phyloP scores from a whole-genome alignment of 306 rosid species.

The Fagus crenata region DNA sequence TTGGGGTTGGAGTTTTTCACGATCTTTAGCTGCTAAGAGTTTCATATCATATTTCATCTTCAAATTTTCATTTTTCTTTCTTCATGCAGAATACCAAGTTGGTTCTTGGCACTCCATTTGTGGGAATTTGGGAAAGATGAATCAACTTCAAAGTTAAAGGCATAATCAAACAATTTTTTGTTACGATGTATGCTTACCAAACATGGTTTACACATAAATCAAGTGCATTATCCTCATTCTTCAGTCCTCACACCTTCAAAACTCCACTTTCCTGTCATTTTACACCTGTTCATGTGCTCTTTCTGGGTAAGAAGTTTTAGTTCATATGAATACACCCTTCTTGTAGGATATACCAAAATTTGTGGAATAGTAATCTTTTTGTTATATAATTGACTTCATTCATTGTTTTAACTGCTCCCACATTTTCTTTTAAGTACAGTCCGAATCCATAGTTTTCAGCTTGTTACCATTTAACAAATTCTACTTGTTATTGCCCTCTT shows the following conservation, averaged over 20 bases:
- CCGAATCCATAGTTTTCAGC: background rate
- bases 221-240: background rate
- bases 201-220: background rate
- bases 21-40: background rate
- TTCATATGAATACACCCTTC: background rate
- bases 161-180: background rate
- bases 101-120: background rate
- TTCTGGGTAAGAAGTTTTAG: background rate
- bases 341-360: background rate
- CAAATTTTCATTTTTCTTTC: background rate
- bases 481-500: background rate
- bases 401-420: background rate
- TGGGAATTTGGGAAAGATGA: background rate
- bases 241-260: background rate
- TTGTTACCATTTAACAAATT: background rate
- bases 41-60: background rate
- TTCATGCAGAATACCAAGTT: background rate
- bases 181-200: background rate
- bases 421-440: background rate
- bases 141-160: background rate
- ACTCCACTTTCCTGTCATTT: background rate
- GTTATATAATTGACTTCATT: background rate
- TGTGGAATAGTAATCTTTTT: background rate
- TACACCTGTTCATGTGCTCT: background rate
- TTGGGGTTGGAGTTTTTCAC: background rate